These are phyloP conservation scores for Geranium brycei DNA, from an alignment of 345 rosid genomes.

Conservation along the genomic window DNA sequence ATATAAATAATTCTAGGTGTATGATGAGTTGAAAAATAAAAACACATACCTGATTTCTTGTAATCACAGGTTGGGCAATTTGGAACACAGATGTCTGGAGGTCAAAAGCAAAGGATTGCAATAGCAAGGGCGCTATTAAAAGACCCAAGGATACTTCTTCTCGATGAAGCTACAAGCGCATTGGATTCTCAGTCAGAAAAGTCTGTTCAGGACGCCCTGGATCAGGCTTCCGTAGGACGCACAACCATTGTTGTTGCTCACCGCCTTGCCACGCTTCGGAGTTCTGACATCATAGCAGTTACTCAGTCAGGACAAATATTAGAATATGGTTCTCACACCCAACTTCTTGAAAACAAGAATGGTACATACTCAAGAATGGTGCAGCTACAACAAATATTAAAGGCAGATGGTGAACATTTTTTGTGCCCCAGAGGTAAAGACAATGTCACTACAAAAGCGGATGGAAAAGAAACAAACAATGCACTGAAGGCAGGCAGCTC, in stretches of 20 bases:
- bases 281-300: slow-evolving; percentile 31
- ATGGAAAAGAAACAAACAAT: too few species aligned
- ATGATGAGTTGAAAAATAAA: too few species aligned
- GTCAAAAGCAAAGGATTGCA: slow-evolving; percentile 50
- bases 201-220: slow-evolving; percentile 39
- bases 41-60: neutral
- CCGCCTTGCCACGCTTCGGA: slow-evolving; percentile 32
- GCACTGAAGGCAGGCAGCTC: too few species aligned
- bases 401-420: slow-evolving; percentile 7
- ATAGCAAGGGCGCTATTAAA: slow-evolving; percentile 47
- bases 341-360: slow-evolving; percentile 29
- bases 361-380: slow-evolving; percentile 28
- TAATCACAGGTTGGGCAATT: slow-evolving; percentile 37
- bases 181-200: slow-evolving; percentile 38
- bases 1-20: too few species aligned
- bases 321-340: slow-evolving; percentile 41
- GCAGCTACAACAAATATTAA: slow-evolving; percentile 1
- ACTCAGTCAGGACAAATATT: slow-evolving; percentile 29
- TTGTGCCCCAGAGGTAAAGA: slow-evolving; percentile 4
- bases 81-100: slow-evolving; percentile 41
- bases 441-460: too few species aligned
- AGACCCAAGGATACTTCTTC: slow-evolving; percentile 38
- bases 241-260: slow-evolving; percentile 43
- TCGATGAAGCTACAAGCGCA: slow-evolving; percentile 39
- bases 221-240: slow-evolving; percentile 37